phyloP scores from a whole-genome alignment of 352 stramenopile species.

The Phytopythium litorale region DNA sequence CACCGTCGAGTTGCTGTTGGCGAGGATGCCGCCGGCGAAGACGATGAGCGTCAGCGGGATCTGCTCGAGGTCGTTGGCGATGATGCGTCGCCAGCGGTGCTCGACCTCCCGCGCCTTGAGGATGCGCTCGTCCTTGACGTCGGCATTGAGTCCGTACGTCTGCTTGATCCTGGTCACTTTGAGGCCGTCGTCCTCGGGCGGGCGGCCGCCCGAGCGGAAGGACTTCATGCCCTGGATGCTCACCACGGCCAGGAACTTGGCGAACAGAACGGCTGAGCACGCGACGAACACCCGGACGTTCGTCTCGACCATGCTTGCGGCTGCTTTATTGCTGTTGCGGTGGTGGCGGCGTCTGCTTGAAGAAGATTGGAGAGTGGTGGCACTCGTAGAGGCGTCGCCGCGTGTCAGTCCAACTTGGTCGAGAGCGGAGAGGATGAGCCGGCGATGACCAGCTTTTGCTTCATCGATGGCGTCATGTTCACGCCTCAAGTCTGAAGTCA shows the following conservation, averaged over 20 bases:
- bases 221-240: constrained; percentile 31
- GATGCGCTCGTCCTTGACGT: constrained; percentile 20
- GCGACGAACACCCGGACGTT: constrained; percentile 33
- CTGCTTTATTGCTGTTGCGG: too few relatives aligned
- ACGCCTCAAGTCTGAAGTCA: too few relatives aligned
- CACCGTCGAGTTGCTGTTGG: constrained; percentile 29
- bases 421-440: not conserved
- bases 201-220: constrained; percentile 30
- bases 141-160: constrained; percentile 25
- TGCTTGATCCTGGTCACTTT: constrained; percentile 24
- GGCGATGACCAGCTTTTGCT: too few relatives aligned
- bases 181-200: constrained; percentile 32
- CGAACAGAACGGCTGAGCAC: constrained; percentile 30
- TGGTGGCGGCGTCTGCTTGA: constrained; percentile 1
- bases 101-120: constrained; percentile 24
- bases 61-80: constrained; percentile 59
- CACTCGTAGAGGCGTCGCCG: too few relatives aligned
- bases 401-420: not conserved
- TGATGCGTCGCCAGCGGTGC: constrained; percentile 47
- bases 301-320: constrained; percentile 8
- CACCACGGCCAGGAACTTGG: constrained; percentile 35
- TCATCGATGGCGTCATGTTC: too few relatives aligned
- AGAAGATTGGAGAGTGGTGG: constrained; percentile 7
- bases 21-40: constrained; percentile 41
- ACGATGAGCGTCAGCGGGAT: constrained; percentile 52